Conservation (phyloP, 495 filamentous ascomycete species). For the Astrothelium macrocarpum region DNA sequence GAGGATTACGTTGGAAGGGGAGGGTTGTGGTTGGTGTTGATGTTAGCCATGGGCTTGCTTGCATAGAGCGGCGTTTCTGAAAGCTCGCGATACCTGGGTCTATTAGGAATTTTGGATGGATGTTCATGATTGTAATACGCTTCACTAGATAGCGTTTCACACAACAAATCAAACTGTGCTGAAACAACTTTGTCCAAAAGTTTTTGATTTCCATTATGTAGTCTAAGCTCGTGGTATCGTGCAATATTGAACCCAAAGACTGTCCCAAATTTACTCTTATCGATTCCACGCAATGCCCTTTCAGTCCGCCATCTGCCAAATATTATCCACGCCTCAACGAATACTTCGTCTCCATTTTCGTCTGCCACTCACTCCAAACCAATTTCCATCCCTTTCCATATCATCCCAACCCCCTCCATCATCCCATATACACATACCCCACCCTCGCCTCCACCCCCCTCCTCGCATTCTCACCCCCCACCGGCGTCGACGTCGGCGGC, state of each 20-base stretch:
- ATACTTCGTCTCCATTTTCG: background rate
- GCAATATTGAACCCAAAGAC: background rate
- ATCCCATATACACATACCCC: background rate
- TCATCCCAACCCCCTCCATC: background rate
- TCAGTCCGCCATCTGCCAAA: no score
- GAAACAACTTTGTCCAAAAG: no score
- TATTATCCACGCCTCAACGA: no score
- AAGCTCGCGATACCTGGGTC: background rate
- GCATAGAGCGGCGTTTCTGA: background rate
- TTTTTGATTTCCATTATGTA: background rate
- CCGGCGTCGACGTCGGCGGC: constrained; percentile 1
- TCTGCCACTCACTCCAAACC: no score
- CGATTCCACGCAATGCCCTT: background rate
- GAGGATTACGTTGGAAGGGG: background rate
- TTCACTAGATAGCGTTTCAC: no score
- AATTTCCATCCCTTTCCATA: no score
- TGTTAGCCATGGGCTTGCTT: background rate
- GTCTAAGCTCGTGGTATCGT: constrained; percentile 5
- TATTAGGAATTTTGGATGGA: background rate
- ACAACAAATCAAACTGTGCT: no score
- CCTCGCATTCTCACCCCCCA: background rate
- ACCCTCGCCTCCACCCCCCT: background rate
- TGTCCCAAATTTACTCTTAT: background rate
- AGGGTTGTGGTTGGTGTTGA: background rate
- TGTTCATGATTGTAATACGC: no score